Evolutionary conservation across 78 protist genomes (phyloP).

Genomic region (Speleostelium caveatum): DNA sequence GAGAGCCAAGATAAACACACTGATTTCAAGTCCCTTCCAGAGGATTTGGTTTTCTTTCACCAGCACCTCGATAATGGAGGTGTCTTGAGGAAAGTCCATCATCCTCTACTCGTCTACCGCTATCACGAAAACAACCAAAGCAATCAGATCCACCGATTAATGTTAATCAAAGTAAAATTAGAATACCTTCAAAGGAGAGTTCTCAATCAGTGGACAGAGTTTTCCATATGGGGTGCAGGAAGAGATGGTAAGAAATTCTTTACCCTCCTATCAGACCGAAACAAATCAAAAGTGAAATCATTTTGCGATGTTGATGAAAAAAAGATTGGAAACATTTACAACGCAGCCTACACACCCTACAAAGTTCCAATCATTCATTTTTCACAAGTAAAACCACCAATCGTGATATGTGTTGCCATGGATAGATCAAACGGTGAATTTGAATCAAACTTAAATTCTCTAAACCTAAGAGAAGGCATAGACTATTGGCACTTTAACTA

Average conservation of each 20-base stretch:
- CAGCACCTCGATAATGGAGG: conserved; percentile 40
- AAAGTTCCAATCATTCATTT: conserved; percentile 56
- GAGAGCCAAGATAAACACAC: conserved; percentile 7
- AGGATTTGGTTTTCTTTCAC: conserved; percentile 69
- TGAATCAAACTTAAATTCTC: conserved; percentile 51
- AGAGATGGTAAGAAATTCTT: conserved; percentile 78
- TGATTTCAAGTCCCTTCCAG: conserved; percentile 71
- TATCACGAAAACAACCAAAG: conserved; percentile 46
- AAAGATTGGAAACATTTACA: conserved; percentile 57
- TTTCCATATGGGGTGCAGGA: conserved; percentile 81
- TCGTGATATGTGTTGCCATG: conserved; percentile 49
- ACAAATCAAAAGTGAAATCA: conserved; percentile 34
- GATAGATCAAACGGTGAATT: conserved; percentile 71
- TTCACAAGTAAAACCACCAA: conserved; percentile 50
- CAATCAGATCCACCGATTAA: conserved; percentile 46
- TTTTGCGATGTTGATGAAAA: conserved; percentile 73
- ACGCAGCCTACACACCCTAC: conserved; percentile 49
- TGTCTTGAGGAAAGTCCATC: conserved; percentile 15
- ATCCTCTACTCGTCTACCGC: conserved; percentile 52
- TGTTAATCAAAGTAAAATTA: conserved; percentile 44
- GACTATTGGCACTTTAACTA: conserved; percentile 75
- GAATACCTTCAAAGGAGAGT: conserved; percentile 48
- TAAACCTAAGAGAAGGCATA: conserved; percentile 33
- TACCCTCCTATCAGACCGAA: conserved; percentile 28
- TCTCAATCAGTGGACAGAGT: conserved; percentile 14